Percentiles rank a stretch among this genome's conserved stretches.
phyloP scores from a whole-genome alignment of 2,329 filamentous ascomycete species.

The Hypoxylon rubiginosum region DNA sequence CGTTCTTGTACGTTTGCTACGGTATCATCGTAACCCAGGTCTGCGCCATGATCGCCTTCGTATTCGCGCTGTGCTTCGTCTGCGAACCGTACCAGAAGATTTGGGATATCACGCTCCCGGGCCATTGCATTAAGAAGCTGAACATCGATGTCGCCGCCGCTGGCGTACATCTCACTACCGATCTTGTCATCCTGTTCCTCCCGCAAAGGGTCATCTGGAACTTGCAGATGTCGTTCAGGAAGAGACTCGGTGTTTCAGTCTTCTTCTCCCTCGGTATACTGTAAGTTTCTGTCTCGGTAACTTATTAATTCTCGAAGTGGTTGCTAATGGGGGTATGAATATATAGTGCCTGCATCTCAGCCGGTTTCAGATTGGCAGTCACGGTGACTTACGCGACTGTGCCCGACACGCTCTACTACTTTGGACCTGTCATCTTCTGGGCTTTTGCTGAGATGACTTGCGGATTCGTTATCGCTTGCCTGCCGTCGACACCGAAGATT shows the following conservation, averaged over 20 bases:
- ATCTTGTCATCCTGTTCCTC: conserved; percentile 49
- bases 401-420: conserved; percentile 53
- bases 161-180: conserved; percentile 45
- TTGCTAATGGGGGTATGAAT: conserved; percentile 4
- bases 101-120: conserved; percentile 46
- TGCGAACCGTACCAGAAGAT: conserved; percentile 48
- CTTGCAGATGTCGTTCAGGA: conserved; percentile 50
- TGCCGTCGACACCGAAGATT: conserved; percentile 57
- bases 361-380: conserved; percentile 54
- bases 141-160: conserved; percentile 42
- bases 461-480: conserved; percentile 58
- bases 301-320: not conserved
- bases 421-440: conserved; percentile 60
- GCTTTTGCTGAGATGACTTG: conserved; percentile 60
- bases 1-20: conserved; percentile 45
- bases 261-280: conserved; percentile 52
- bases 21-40: conserved; percentile 40
- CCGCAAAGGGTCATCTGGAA: conserved; percentile 52
- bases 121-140: conserved; percentile 43
- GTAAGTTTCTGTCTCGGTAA: conserved; percentile 35
- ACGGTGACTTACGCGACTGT: conserved; percentile 51
- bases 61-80: conserved; percentile 43
- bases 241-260: conserved; percentile 51
- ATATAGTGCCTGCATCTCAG: conserved; percentile 57
- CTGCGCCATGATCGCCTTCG: conserved; percentile 36